phyloP scores from a whole-genome alignment of 495 filamentous ascomycete species.

The Aspergillus hancockii region DNA sequence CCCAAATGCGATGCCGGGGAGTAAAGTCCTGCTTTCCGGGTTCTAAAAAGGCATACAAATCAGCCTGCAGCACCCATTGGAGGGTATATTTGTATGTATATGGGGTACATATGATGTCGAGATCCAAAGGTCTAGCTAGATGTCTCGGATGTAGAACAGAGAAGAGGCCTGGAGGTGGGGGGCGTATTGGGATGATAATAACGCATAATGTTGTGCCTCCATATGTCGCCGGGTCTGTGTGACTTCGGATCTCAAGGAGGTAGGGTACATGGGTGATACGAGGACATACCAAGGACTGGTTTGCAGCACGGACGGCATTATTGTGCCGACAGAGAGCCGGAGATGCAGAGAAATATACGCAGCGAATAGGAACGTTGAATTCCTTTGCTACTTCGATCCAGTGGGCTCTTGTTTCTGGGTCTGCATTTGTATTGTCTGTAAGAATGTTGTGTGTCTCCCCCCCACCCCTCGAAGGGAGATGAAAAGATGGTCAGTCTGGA shows the following conservation, averaged over 20 bases:
- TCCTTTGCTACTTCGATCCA: constrained; percentile 77
- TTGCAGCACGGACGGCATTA: constrained; percentile 77
- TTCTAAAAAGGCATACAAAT: constrained; percentile 51
- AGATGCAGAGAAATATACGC: constrained; percentile 78
- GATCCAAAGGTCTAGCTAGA: neutral
- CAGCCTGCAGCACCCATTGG: neutral
- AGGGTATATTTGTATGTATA: neutral
- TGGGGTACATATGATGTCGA: neutral
- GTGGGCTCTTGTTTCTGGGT: constrained; percentile 67
- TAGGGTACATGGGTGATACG: neutral
- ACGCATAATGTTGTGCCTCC: neutral
- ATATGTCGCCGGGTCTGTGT: neutral
- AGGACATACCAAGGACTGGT: constrained; percentile 40
- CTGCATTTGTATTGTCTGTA: constrained; percentile 90
- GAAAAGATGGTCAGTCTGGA: neutral
- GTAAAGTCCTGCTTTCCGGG: constrained; percentile 71
- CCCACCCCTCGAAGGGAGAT: neutral
- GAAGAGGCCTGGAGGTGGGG: neutral
- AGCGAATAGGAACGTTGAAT: constrained; percentile 73
- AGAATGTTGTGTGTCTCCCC: neutral
- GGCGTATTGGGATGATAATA: constrained; percentile 2
- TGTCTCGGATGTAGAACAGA: constrained; percentile 10
- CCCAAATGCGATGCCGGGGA: constrained; percentile 80
- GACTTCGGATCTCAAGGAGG: neutral
- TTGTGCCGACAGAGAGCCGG: constrained; percentile 83